Percentiles rank a stretch among this genome's conserved stretches.
phyloP scores from a whole-genome alignment of 2,329 filamentous ascomycete species.

The Phyllosticta citribraziliensis region DNA sequence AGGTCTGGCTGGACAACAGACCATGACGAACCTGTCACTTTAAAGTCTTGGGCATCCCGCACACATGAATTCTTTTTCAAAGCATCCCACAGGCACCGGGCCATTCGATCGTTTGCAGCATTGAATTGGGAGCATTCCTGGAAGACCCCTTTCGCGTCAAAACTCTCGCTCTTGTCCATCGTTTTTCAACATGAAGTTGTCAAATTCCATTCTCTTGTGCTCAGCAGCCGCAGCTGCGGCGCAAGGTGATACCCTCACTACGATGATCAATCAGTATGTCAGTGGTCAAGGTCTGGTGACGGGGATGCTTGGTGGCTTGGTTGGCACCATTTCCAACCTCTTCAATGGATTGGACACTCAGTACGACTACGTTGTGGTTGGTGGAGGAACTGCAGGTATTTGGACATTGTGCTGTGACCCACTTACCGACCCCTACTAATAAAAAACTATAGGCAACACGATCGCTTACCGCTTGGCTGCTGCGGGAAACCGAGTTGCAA shows the following conservation, averaged over 20 bases:
- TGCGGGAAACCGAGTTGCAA: slow-evolving; percentile 16
- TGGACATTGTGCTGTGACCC: not conserved
- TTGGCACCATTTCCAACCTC: not conserved
- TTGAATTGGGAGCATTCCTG: not conserved
- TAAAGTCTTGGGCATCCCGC: not conserved
- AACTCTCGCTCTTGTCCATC: not conserved
- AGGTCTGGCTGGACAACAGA: not conserved
- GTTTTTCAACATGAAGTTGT: not conserved
- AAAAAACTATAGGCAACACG: slow-evolving; percentile 11
- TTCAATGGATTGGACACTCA: not conserved
- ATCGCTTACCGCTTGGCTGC: slow-evolving; percentile 17
- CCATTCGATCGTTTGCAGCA: not conserved
- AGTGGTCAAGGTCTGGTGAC: slow-evolving; percentile 3
- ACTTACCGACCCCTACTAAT: not conserved
- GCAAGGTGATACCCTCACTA: not conserved
- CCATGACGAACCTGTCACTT: not conserved
- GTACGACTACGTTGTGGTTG: slow-evolving; percentile 11
- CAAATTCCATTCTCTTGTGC: not conserved
- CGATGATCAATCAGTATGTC: slow-evolving; percentile 11
- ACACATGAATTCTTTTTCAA: not conserved
- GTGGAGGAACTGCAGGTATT: slow-evolving; percentile 14
- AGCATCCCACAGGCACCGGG: not conserved
- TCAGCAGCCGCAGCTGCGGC: not conserved
- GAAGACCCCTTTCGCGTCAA: not conserved
- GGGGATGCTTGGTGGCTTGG: not conserved